Base-by-base conservation (phyloP, 192 early-diverging fungal genomes). In the Coemansia sp. region DNA sequence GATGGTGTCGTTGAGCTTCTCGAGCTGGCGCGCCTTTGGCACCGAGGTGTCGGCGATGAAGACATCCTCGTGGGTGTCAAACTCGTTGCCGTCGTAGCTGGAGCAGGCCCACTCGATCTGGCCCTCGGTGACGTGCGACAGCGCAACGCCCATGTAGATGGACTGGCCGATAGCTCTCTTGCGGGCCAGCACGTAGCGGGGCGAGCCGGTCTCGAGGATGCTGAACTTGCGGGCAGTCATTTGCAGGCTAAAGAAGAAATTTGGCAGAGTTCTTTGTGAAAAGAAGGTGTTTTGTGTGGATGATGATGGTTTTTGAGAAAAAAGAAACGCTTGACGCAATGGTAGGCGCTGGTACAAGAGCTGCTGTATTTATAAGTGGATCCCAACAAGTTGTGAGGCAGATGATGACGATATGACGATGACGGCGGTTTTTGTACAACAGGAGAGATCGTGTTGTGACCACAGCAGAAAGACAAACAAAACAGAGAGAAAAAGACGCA, bases 51-150 rank as follows among this genome's bases (percentile, higher is more conserved):
- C 66, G 25, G 72, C 30, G 25, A 51, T 52, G 31, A 88, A 63
- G 28, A 68, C 61, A 28, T 84, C 87, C 22, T 84, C 65, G 75
- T 89, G 87, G 60, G 85, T 86, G 18, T 81, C 80, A 52, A 83
- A 84, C 66, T 87, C 90, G 64, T 67, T 81, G 20, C 90, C 91
- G 67, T 93, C 90, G 66, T 93, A 88, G 52, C 86, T 83, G 54
- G 85, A 91, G 70, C 89, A 81, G 18, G 86, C 74, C 72, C 85
- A 90, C 20, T 77, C 67, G 60, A 84, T 80, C 34, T 61, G 61
- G 38, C 80, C 73, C 5, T 68, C 38, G 36, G 50, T 34, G 5
- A 68, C 61, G 54, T 67, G 64, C 29, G 76, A 73, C 38, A 84
- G 61, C 22, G 73, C 76, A 36, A 76, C 75, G 52, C 78, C 83